Percentiles rank a stretch among this genome's conserved stretches.
Conservation (phyloP, 176 grass and related monocot species). For the Pontederia crassipes region DNA sequence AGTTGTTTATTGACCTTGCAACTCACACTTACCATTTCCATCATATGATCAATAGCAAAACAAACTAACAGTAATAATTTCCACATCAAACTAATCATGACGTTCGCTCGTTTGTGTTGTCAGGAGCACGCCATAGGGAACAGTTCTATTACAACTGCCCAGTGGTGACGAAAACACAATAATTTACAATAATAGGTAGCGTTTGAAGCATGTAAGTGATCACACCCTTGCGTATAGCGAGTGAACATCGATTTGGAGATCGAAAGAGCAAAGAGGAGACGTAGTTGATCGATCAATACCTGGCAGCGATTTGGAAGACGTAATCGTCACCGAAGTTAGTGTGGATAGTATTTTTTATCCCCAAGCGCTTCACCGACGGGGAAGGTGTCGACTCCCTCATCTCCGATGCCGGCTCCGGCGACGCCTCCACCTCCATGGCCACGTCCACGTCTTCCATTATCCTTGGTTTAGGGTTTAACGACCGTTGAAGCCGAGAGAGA, state of each 20-base stretch:
- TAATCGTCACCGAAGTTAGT: conserved; percentile 93
- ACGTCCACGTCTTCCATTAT: conserved; percentile 20
- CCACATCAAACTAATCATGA: too few relatives aligned
- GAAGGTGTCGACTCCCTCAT: neutral
- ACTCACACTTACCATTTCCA: too few relatives aligned
- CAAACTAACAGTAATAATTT: too few relatives aligned
- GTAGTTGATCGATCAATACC: conserved; percentile 22
- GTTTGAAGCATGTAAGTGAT: neutral
- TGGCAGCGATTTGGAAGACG: conserved; percentile 77
- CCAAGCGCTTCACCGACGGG: conserved; percentile 26
- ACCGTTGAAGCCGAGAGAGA: too few relatives aligned
- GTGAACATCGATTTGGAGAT: neutral
- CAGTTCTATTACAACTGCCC: too few relatives aligned
- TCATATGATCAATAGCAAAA: too few relatives aligned
- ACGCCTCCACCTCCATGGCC: conserved; percentile 15
- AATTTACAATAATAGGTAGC: neutral
- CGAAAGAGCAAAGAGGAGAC: neutral
- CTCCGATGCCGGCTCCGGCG: neutral
- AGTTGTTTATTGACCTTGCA: too few relatives aligned
- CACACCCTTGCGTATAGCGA: neutral
- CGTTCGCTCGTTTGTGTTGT: too few relatives aligned
- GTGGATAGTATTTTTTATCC: conserved; percentile 66
- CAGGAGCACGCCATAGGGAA: too few relatives aligned
- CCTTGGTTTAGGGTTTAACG: too few relatives aligned
- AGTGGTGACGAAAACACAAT: neutral